Percentiles rank a stretch among this genome's conserved stretches.
Conservation (phyloP, 2,329 filamentous ascomycete genomes). For the Zalaria sp. region DNA sequence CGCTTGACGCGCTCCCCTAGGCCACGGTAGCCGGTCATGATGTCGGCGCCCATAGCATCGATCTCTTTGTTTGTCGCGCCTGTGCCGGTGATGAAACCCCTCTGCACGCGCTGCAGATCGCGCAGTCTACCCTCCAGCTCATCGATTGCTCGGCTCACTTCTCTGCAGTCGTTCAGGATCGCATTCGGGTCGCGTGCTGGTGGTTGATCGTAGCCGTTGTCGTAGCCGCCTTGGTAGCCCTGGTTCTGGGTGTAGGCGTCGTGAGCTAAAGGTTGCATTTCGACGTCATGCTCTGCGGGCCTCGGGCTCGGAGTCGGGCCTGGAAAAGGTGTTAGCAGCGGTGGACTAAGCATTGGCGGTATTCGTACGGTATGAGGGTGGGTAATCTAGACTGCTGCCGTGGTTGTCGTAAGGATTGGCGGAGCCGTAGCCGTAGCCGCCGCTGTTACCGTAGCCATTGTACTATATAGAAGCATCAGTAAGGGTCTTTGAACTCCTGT, state of each 20-base stretch:
- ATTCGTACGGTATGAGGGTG: constrained; percentile 16
- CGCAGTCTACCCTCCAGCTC: constrained; percentile 59
- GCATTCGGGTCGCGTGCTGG: constrained; percentile 49
- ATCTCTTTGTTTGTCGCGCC: constrained; percentile 51
- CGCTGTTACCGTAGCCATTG: constrained; percentile 29
- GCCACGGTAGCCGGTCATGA: constrained; percentile 69
- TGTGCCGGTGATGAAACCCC: constrained; percentile 55
- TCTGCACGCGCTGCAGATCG: constrained; percentile 57
- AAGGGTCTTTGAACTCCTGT: background rate
- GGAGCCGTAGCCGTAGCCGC: constrained; percentile 35
- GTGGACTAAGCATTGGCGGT: background rate
- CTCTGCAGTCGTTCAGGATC: constrained; percentile 72
- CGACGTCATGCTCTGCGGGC: constrained; percentile 33
- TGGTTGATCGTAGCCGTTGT: constrained; percentile 9
- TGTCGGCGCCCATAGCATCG: constrained; percentile 59
- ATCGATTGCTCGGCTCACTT: constrained; percentile 65
- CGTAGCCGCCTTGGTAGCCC: constrained; percentile 1
- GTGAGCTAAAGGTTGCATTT: constrained; percentile 53
- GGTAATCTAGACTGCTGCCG: constrained; percentile 14
- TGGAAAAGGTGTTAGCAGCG: constrained; percentile 6
- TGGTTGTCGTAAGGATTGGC: constrained; percentile 39
- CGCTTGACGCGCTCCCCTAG: constrained; percentile 67
- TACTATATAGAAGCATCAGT: constrained; percentile 11
- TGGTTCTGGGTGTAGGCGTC: constrained; percentile 10
- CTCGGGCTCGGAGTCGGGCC: constrained; percentile 17